A percentile compares a stretch with the other conserved stretches of the same genome.
Evolutionary conservation across 2,329 filamentous ascomycete genomes (phyloP).

Genomic region (Pestalotiopsis sp.): DNA sequence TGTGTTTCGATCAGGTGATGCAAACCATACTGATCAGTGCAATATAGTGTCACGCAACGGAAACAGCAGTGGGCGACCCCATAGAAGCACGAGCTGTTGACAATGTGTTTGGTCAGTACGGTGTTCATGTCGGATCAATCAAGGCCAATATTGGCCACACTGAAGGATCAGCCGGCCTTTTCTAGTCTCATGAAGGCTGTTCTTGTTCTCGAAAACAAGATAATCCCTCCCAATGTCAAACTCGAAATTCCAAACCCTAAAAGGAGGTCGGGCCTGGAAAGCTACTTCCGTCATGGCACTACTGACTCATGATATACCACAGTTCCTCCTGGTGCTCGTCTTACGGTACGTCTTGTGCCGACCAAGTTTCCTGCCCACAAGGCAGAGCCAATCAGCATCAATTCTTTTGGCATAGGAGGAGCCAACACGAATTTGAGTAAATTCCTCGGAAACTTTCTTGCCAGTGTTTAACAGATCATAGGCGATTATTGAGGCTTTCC

Average conservation of each 20-base stretch:
- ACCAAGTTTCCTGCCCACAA: not conserved
- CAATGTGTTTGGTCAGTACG: slow-evolving; percentile 7
- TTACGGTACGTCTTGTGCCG: not conserved
- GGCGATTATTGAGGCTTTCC: not conserved
- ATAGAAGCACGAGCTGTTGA: slow-evolving; percentile 25
- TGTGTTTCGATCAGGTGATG: slow-evolving; percentile 35
- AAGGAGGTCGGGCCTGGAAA: not conserved
- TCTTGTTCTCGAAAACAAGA: slow-evolving; percentile 18
- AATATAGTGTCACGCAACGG: slow-evolving; percentile 24
- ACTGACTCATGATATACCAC: not conserved
- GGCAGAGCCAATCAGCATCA: slow-evolving; percentile 23
- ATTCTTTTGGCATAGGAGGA: slow-evolving; percentile 29
- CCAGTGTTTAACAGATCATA: too few relatives aligned
- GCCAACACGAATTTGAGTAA: slow-evolving; percentile 23
- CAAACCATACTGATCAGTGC: slow-evolving; percentile 21
- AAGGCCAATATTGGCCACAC: slow-evolving; percentile 36
- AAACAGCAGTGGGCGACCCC: slow-evolving; percentile 23
- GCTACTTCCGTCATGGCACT: not conserved
- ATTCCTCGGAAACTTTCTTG: not conserved
- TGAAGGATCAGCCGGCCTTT: slow-evolving; percentile 24
- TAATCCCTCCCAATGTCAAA: slow-evolving; percentile 29
- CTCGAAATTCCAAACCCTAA: slow-evolving; percentile 29
- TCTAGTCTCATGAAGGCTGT: slow-evolving; percentile 26
- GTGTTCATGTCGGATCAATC: slow-evolving; percentile 25
- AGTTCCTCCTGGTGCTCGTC: not conserved